phyloP scores from a whole-genome alignment of 805 yeast genomes.

The Clavispora santaluciae region DNA sequence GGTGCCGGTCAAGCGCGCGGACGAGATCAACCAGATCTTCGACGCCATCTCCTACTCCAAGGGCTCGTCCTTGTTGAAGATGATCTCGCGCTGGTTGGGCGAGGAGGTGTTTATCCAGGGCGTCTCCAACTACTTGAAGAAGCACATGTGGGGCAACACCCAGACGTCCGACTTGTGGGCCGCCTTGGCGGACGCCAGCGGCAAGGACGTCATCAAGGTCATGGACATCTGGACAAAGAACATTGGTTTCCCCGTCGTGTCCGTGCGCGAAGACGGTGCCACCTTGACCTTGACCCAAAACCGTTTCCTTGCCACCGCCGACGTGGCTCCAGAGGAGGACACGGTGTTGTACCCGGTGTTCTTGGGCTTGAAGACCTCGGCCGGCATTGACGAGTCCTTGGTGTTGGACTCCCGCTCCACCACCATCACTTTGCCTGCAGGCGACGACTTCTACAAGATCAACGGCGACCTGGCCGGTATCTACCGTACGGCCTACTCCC shows the following conservation, averaged over 20 bases:
- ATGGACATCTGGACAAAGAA: constrained; percentile 81
- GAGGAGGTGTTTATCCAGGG: constrained; percentile 74
- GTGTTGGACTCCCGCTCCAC: constrained; percentile 44
- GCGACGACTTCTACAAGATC: constrained; percentile 57
- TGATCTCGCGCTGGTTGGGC: constrained; percentile 77
- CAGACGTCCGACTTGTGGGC: constrained; percentile 74
- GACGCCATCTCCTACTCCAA: constrained; percentile 81
- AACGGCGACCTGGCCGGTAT: constrained; percentile 74
- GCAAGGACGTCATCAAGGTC: constrained; percentile 64
- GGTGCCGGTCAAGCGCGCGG: constrained; percentile 74
- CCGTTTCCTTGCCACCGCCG: constrained; percentile 73
- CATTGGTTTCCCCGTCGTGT: constrained; percentile 71
- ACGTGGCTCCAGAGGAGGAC: constrained; percentile 72
- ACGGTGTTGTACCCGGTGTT: constrained; percentile 65
- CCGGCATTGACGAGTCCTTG: constrained; percentile 57
- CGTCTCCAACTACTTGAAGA: constrained; percentile 70
- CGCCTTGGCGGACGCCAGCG: constrained; percentile 63
- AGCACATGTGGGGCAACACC: constrained; percentile 75
- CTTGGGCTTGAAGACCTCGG: constrained; percentile 53
- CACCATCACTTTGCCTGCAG: constrained; percentile 34
- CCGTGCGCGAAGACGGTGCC: constrained; percentile 46
- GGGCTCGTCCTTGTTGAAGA: constrained; percentile 74
- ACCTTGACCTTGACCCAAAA: constrained; percentile 59
- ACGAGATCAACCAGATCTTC: constrained; percentile 78
- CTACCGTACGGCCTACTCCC: constrained; percentile 66